Conservation (phyloP, 176 grass and related monocot species). For the Melocanna baccifera region DNA sequence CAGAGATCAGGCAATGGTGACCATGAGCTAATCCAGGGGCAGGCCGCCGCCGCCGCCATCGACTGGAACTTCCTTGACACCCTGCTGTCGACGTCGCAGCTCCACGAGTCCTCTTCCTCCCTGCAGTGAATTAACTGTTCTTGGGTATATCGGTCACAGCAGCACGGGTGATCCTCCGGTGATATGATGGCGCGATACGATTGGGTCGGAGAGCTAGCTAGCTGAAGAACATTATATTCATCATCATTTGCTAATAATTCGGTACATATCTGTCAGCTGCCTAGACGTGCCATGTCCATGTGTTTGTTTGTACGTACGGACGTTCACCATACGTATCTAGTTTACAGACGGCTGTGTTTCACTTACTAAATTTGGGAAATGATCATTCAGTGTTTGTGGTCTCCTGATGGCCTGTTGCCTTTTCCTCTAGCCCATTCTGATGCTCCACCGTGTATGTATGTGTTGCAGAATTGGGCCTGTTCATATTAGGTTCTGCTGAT, state of each 20-base stretch:
- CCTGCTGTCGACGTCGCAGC: conserved; percentile 47
- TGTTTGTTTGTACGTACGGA: background rate
- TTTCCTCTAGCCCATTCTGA: too few species aligned
- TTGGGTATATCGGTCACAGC: background rate
- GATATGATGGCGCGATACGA: too few species aligned
- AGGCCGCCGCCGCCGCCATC: background rate
- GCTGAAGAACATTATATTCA: background rate
- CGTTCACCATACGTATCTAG: background rate
- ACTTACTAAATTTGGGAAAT: background rate
- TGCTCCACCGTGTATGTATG: background rate
- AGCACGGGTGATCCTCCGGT: background rate
- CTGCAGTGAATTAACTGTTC: background rate
- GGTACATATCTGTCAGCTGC: background rate
- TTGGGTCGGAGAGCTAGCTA: background rate
- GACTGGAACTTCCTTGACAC: conserved; percentile 74
- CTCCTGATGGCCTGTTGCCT: background rate
- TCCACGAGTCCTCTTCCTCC: conserved; percentile 42
- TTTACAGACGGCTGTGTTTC: background rate
- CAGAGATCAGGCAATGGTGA: background rate
- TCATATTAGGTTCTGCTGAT: too few species aligned
- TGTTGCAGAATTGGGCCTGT: too few species aligned
- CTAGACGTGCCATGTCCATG: conserved; percentile 1
- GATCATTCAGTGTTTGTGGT: background rate
- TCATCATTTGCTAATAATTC: background rate
- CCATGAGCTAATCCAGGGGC: background rate